Evolutionary conservation across 2,329 filamentous ascomycete genomes (phyloP).

Genomic region (Cryphonectria naterciae): DNA sequence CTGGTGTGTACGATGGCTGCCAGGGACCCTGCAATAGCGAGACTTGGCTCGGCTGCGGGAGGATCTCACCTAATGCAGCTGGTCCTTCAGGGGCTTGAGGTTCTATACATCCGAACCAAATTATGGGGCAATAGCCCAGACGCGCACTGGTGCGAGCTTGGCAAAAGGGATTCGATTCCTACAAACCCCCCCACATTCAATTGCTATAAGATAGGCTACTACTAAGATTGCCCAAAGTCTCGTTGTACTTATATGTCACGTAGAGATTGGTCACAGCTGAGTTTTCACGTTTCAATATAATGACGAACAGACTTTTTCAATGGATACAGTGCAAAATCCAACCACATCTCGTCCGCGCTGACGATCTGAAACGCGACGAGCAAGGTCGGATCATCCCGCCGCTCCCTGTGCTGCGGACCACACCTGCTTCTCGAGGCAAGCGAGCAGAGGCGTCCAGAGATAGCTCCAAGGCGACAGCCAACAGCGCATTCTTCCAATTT

Average conservation of each 20-base stretch:
- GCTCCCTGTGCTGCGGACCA: not conserved
- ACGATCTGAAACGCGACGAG: not conserved
- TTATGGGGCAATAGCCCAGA: not conserved
- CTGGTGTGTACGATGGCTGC: not conserved
- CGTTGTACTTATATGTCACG: too few relatives aligned
- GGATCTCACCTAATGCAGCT: not conserved
- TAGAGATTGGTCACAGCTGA: too few relatives aligned
- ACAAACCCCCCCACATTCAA: not conserved
- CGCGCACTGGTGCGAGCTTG: not conserved
- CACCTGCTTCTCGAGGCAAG: not conserved
- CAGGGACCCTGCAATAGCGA: not conserved
- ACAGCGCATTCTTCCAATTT: constrained; percentile 17
- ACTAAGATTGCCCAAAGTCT: too few relatives aligned
- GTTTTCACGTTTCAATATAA: not conserved
- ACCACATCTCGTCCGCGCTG: not conserved
- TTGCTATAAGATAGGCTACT: not conserved
- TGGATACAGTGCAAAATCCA: not conserved
- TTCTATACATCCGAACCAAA: not conserved
- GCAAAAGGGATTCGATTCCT: not conserved
- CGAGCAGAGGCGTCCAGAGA: not conserved
- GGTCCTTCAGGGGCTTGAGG: not conserved
- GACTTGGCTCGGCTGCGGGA: not conserved
- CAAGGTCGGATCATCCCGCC: not conserved
- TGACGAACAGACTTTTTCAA: not conserved
- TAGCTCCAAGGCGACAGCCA: not conserved